Percentiles rank a stretch among this genome's conserved stretches.
Evolutionary conservation across 495 filamentous ascomycete species (phyloP).

Genomic region (Daldinia vernicosa): DNA sequence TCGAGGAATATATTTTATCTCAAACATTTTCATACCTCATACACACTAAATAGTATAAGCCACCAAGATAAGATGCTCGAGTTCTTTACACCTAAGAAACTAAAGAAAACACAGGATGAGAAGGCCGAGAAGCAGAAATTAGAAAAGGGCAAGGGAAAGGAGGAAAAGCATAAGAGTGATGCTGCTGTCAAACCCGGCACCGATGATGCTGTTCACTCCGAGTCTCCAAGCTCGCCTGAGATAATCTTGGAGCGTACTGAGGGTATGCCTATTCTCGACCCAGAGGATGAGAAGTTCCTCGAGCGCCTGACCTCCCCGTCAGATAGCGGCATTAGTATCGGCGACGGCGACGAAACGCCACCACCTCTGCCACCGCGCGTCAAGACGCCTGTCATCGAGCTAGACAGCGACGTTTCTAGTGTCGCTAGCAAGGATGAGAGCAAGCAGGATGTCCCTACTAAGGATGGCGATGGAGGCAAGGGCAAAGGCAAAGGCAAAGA

Average conservation of each 20-base stretch:
- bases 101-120: slow-evolving; percentile 55
- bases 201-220: slow-evolving; percentile 12
- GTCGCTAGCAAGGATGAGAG: slow-evolving; percentile 25
- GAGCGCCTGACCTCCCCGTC: slow-evolving; percentile 51
- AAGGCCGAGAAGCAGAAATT: slow-evolving; percentile 49
- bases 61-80: slow-evolving; percentile 55
- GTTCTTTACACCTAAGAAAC: slow-evolving; percentile 53
- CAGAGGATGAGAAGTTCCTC: slow-evolving; percentile 56
- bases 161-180: slow-evolving; percentile 26
- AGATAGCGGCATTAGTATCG: slow-evolving; percentile 11
- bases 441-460: slow-evolving; percentile 6
- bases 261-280: slow-evolving; percentile 50
- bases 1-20: background rate
- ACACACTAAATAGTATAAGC: background rate
- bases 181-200: background rate
- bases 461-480: background rate
- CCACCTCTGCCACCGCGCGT: slow-evolving; percentile 55
- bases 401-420: slow-evolving; percentile 53
- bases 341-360: slow-evolving; percentile 46
- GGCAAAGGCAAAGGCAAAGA: slow-evolving; percentile 26
- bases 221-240: slow-evolving; percentile 11
- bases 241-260: slow-evolving; percentile 16
- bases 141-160: slow-evolving; percentile 32
- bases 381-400: slow-evolving; percentile 55
- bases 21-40: background rate